Evolutionary conservation across 192 early-diverging fungal species (phyloP), one percentile per base, ranked within the genome.

Genomic region (Linnemannia elongata): DNA sequence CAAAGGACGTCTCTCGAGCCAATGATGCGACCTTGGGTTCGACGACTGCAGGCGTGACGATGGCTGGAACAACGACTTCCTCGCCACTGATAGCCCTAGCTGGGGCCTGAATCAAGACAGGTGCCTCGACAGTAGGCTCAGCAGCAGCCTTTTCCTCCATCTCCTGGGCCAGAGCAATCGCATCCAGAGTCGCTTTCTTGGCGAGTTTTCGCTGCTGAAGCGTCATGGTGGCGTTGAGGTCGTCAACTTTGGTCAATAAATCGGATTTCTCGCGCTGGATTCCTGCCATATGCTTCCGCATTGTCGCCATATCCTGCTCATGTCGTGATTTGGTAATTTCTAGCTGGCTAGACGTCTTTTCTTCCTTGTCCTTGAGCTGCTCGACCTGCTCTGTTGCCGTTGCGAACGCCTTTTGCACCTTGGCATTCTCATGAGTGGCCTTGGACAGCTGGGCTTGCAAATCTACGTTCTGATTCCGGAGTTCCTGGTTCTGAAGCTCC

Each of bases 221-320:
- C 66, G 93, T 91, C 33, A 80, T 88, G 22, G 88, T 71, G 4
- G 41, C 41, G 54, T 81, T 92, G 70, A 96, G 87, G 17, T 93
- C 91, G 24, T 95, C 93, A 15, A 92, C 90, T 49, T 91, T 89
- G 60, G 91, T 92, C 3, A 79, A 12, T 10, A 95, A 79, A 24
- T 91, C 88, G 10, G 82, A 71, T 71, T 93, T 94, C 38, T 96
- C 95, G 73, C 93, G 90, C 76, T 95, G 93, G 20, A 95, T 72
- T 8, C 85, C 80, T 39, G 89, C 88, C 33, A 82, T 69, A 54
- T 89, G 91, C 41, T 91, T 93, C 17, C 94, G 92, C 85, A 93
- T 81, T 30, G 83, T 76, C 1, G 84, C 38, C 75, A 94, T 91
- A 20, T 95, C 94, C 69, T 95, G 92, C 73, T 96, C 95, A 49